Evolutionary conservation across 192 early-diverging fungal species (phyloP), one percentile per base, ranked within the genome.

Genomic region (Coemansia sp.): DNA sequence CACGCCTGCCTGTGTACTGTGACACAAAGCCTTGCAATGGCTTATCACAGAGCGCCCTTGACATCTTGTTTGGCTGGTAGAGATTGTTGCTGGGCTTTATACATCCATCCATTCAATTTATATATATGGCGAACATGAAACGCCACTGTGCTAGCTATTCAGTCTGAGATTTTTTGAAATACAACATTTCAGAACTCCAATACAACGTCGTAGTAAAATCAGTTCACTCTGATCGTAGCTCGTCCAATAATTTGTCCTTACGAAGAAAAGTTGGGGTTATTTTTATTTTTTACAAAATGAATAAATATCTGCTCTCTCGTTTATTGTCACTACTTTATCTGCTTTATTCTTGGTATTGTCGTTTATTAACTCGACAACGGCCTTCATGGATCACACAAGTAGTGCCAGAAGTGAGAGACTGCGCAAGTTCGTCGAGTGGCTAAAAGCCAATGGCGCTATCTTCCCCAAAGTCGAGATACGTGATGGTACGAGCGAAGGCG

Each of bases 371-470:
- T 19, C 32, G 23, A 61, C 45, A 32, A 46, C 31, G 31, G 1
- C 36, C 21, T 23, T 7, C 12, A 61, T 41, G 41, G 37, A 62
- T 31, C 17, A 25, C 17, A 29, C 31, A 55, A 62, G 39, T 23
- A 5, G 27, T 17, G 55, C 2, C 36, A 66, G 36, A 66, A 42
- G 14, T 4, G 46, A 64, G 46, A 62, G 34, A 32, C 62, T 80
- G 25, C 46, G 25, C 4, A 64, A 12, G 57, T 73, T 81, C 29
- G 61, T 65, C 41, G 76, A 42, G 57, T 85, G 84, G 84, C 81
- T 85, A 29, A 53, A 65, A 25, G 71, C 63, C 25, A 85, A 85
- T 72, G 77, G 74, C 19, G 84, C 78, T 2, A 55, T 63, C 21
- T 63, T 84, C 10, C 60, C 45, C 62, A 67, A 73, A 19, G 50